Evolutionary conservation across 1,284 basidiomycete species (phyloP).

Genomic region (Singerocomus inundabilis): DNA sequence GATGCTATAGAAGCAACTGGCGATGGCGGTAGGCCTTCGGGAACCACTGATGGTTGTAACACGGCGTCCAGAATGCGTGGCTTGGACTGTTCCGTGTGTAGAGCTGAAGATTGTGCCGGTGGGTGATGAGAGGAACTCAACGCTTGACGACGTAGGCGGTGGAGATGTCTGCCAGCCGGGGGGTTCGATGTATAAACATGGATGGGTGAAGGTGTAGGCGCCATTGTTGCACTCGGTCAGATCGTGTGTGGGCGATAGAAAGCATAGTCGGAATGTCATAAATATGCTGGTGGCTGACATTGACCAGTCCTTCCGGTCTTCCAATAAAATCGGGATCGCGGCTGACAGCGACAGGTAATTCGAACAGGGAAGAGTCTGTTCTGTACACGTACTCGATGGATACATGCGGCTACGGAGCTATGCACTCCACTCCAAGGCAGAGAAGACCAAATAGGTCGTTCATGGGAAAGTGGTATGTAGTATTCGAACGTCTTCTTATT

Average conservation of each 20-base stretch:
- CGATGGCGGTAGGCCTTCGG: slow-evolving; percentile 6
- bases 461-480: neutral
- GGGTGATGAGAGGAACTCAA: slow-evolving; percentile 4
- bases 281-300: slow-evolving; percentile 29
- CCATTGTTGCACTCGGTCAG: slow-evolving; percentile 16
- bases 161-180: slow-evolving; percentile 4
- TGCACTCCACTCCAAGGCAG: neutral
- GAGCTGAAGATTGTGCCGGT: neutral
- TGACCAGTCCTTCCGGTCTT: slow-evolving; percentile 19
- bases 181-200: slow-evolving; percentile 2
- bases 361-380: neutral
- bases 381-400: neutral
- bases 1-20: slow-evolving; percentile 7
- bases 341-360: slow-evolving; percentile 18
- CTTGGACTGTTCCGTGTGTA: neutral
- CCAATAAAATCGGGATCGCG: slow-evolving; percentile 11
- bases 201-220: slow-evolving; percentile 17
- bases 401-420: too few relatives aligned
- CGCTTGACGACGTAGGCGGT: slow-evolving; percentile 15
- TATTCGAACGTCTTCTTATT: neutral
- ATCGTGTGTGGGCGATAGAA: neutral
- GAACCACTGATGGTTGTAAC: slow-evolving; percentile 9
- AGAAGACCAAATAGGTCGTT: neutral
- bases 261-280: slow-evolving; percentile 17
- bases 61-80: slow-evolving; percentile 8